Evolutionary conservation across 306 rosid genomes (phyloP), one percentile per base, ranked within the genome.

Genomic region (Coriaria nepalensis): DNA sequence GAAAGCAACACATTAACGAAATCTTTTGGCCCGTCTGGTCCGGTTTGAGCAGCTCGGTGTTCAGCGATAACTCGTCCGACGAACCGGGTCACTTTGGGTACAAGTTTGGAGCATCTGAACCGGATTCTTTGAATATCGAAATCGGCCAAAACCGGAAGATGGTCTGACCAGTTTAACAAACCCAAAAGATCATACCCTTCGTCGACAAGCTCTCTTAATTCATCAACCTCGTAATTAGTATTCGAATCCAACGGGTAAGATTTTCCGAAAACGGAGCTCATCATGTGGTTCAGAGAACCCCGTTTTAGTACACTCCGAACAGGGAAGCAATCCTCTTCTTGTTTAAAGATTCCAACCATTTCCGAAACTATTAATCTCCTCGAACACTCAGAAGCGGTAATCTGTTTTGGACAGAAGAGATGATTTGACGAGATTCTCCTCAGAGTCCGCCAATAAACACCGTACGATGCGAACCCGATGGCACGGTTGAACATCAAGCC

Each of bases 151-250:
- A 73, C 85, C 6, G 92, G 92, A 6, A 90, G 66, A 56, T 90
- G 98, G 61, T 90, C 98, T 0, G 83, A 78, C 95, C 95, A 90
- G 53, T 90, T 90, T 50, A 90, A 68, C 52, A 52, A 55, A 45
- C 95, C 98, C 73, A 90, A 57, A 0, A 90, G 36, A 9, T 85
- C 94, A 42, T 90, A 90, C n/a, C 95, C 98, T 73, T 90, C 73
- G 0, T 70, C 87, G 8, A 90, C 98, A 0, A 90, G 69, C 32
- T 32, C 43, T 3, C 71, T 50, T 0, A 92, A 63, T 43, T 79
- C 85, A 0, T 63, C 74, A 45, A 79, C 66, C 62, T 63, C 66
- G 29, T 3, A 20, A 0, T 8, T 35, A 56, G 61, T 63, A 0
- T 20, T 12, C 0, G 62, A 67, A 0, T 64, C 70, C 4, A 43